phyloP scores from a whole-genome alignment of 768 basidiomycete species.

The Suillus decipiens region DNA sequence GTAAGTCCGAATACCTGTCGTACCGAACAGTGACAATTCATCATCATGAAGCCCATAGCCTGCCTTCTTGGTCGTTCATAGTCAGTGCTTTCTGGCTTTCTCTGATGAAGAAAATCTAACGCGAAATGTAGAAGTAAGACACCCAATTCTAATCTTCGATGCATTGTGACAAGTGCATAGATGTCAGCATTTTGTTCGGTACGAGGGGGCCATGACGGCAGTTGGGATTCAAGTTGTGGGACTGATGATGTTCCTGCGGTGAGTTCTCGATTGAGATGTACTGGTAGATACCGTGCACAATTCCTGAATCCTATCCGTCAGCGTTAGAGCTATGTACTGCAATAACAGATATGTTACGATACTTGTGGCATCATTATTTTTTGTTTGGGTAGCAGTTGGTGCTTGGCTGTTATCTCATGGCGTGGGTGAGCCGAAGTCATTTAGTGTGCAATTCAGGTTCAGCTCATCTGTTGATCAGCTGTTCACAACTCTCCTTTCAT shows the following conservation, averaged over 20 bases:
- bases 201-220: slow-evolving; percentile 50
- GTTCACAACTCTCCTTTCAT: slow-evolving; percentile 17
- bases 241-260: slow-evolving; percentile 49
- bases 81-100: neutral
- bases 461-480: slow-evolving; percentile 7
- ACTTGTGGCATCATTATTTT: slow-evolving; percentile 33
- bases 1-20: slow-evolving; percentile 13
- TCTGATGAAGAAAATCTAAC: neutral
- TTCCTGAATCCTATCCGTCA: slow-evolving; percentile 9
- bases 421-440: slow-evolving; percentile 40
- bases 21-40: neutral
- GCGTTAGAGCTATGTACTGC: slow-evolving; percentile 23
- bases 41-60: slow-evolving; percentile 17
- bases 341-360: slow-evolving; percentile 13
- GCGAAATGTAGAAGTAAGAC: slow-evolving; percentile 12
- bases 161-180: slow-evolving; percentile 25
- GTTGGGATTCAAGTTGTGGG: slow-evolving; percentile 40
- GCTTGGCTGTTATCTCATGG: slow-evolving; percentile 55
- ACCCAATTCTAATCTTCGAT: neutral
- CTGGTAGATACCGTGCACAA: neutral
- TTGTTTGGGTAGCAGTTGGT: slow-evolving; percentile 47
- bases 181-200: slow-evolving; percentile 49
- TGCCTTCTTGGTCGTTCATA: slow-evolving; percentile 17
- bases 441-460: slow-evolving; percentile 1
- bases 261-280: slow-evolving; percentile 12